Percentiles rank a stretch among this genome's conserved stretches.
These are phyloP conservation scores for Colletotrichum tropicicola DNA, from an alignment of 2,329 filamentous ascomycete genomes.

Conservation along the genomic window DNA sequence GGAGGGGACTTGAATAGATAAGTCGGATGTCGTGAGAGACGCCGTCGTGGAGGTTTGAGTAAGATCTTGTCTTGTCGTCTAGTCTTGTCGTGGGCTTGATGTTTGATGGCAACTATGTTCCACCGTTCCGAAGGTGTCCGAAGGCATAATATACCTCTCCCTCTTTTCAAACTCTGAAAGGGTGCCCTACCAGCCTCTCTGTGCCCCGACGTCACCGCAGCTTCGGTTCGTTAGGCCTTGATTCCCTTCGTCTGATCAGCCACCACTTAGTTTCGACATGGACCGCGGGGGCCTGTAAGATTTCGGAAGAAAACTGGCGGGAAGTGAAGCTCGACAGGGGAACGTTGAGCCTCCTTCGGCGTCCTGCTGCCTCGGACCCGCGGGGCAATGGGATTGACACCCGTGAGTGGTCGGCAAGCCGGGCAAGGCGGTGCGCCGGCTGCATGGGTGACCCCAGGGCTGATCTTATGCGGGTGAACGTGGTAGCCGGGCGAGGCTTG, in stretches of 20 bases:
- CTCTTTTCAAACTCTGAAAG: constrained; percentile 8
- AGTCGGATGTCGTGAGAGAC: constrained; percentile 6
- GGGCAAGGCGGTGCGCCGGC: neutral
- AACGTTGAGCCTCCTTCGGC: constrained; percentile 9
- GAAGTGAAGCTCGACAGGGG: constrained; percentile 15
- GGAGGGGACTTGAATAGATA: constrained; percentile 5
- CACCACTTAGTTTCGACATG: constrained; percentile 28
- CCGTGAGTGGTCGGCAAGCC: constrained; percentile 1
- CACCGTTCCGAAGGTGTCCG: neutral
- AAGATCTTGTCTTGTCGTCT: constrained; percentile 6
- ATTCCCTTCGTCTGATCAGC: constrained; percentile 28
- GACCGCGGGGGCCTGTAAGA: neutral
- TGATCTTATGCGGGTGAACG: constrained; percentile 23
- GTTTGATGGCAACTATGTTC: neutral
- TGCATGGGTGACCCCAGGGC: constrained; percentile 13
- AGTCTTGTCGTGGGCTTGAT: neutral
- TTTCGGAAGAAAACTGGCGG: neutral
- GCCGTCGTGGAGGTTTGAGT: neutral
- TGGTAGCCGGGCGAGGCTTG: constrained; percentile 4
- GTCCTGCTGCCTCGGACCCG: neutral
- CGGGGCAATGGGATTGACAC: neutral
- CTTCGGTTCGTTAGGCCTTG: constrained; percentile 19
- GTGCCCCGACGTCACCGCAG: constrained; percentile 23
- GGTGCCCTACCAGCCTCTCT: constrained; percentile 12
- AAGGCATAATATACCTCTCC: constrained; percentile 20